Evolutionary conservation across 2,329 filamentous ascomycete genomes (phyloP), one percentile per base, ranked within the genome.

Genomic region (Coniosporium tulheliwenetii): DNA sequence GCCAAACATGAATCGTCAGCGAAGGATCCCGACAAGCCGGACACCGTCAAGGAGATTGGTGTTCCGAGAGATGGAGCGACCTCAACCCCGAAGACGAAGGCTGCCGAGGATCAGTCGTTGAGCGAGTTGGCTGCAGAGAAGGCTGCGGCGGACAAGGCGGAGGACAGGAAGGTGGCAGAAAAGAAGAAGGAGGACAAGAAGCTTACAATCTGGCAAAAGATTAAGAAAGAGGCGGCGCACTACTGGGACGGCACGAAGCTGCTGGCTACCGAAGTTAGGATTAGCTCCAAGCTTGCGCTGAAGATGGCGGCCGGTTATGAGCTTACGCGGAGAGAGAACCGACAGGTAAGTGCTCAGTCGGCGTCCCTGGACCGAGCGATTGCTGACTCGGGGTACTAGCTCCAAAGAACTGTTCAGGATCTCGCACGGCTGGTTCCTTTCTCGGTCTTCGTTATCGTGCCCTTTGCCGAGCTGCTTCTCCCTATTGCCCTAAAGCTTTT

Each of bases 161-260:
- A 65, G 8, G 64, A 69, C 41, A 72, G 79, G 48, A 75, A 73
- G 40, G 58, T 69, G 0, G 60, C 72, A 8, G 70, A 75, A 42
- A 77, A 77, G 54, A 71, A 75, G 48, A 76, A 82, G 42, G 79
- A 83, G 45, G 73, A 80, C 51, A 85, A 87, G 67, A 95, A 94
- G 58, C 65, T 94, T 62, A 94, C 87, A 0, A 39, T 96, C 1
- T 81, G 77, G 62, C 84, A 96, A 60, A 93, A 87, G 66, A 79
- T 98, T 55, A 98, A 94, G 72, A 87, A 93, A 61, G 91, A 98
- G 63, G 72, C 71, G 10, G 77, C 80, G 46, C 91, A 98, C 61
- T 98, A 98, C 66, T 96, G 91, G 89, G 91, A 98, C 63, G 91
- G 91, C 44, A 96, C 86, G 26, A 98, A 98, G 64, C 70, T 98